phyloP scores from a whole-genome alignment of 208 protist species.

The Trypanosoma lewisi region DNA sequence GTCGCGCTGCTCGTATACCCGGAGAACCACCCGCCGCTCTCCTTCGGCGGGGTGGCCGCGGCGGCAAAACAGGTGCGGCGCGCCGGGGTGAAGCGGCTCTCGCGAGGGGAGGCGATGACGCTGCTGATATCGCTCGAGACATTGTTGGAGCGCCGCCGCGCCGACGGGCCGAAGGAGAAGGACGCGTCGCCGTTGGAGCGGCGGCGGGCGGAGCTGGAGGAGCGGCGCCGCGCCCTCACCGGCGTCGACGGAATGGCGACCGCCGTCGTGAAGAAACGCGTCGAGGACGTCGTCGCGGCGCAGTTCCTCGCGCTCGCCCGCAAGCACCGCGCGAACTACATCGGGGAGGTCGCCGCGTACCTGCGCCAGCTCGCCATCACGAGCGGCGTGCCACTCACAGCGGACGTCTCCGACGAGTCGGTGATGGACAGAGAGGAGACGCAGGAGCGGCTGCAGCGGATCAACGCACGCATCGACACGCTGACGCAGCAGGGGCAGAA shows the following conservation, averaged over 20 bases:
- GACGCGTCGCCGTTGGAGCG: constrained; percentile 33
- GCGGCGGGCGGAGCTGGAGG: constrained; percentile 58
- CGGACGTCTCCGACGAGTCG: constrained; percentile 20
- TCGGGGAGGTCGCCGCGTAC: constrained; percentile 75
- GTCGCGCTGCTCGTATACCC: constrained; percentile 78
- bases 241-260: constrained; percentile 64
- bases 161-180: constrained; percentile 24
- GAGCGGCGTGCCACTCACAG: constrained; percentile 39
- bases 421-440: constrained; percentile 20
- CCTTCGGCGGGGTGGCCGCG: constrained; percentile 68
- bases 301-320: constrained; percentile 67
- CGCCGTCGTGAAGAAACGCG: constrained; percentile 46
- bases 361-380: constrained; percentile 68
- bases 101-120: constrained; percentile 80
- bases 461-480: constrained; percentile 47
- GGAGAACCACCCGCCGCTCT: constrained; percentile 42
- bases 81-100: too few relatives aligned
- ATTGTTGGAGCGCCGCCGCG: constrained; percentile 63
- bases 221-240: constrained; percentile 50
- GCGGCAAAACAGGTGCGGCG: too few relatives aligned
- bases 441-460: constrained; percentile 52
- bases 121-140: constrained; percentile 81
- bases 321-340: constrained; percentile 72
- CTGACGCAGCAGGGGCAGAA: constrained; percentile 40
- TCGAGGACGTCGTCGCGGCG: constrained; percentile 51